These are phyloP conservation scores for Ramichloridium luteum DNA, from an alignment of 2,329 filamentous ascomycete species.

Conservation along the genomic window DNA sequence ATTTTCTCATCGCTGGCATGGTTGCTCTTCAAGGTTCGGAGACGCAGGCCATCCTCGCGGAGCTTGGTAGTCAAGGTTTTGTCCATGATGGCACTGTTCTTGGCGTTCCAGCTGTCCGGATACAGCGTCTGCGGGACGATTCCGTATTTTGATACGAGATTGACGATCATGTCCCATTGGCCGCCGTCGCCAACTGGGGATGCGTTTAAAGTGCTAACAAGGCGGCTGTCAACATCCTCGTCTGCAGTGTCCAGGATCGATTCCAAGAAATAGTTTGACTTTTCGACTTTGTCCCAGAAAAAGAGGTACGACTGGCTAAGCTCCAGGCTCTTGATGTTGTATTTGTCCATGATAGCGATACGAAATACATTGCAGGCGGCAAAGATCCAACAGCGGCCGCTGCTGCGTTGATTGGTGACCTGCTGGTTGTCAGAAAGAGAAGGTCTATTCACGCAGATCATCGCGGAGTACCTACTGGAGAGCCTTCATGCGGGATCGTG, in stretches of 20 bases:
- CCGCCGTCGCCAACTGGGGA: slow-evolving; percentile 68
- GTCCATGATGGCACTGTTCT: slow-evolving; percentile 58
- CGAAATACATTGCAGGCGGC: slow-evolving; percentile 86
- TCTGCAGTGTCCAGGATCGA: slow-evolving; percentile 63
- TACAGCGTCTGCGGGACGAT: slow-evolving; percentile 68
- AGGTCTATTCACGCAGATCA: background rate
- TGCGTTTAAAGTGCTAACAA: slow-evolving; percentile 57
- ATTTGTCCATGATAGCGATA: slow-evolving; percentile 74
- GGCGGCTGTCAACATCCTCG: slow-evolving; percentile 57
- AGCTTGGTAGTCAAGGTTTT: slow-evolving; percentile 69
- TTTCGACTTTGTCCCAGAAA: slow-evolving; percentile 91
- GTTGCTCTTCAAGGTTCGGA: slow-evolving; percentile 46
- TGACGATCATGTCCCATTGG: slow-evolving; percentile 87
- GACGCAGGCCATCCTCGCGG: slow-evolving; percentile 65
- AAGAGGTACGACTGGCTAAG: slow-evolving; percentile 81
- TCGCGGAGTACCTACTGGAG: slow-evolving; percentile 33
- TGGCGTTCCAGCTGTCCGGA: slow-evolving; percentile 70
- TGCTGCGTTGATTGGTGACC: slow-evolving; percentile 72
- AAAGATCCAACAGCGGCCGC: slow-evolving; percentile 84
- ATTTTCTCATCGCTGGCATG: slow-evolving; percentile 28
- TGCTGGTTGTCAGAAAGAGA: slow-evolving; percentile 2
- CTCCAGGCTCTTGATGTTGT: slow-evolving; percentile 66
- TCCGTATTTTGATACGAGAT: slow-evolving; percentile 76
- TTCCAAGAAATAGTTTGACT: slow-evolving; percentile 80
- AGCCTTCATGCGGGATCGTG: slow-evolving; percentile 68